A percentile compares a stretch with the other conserved stretches of the same genome.
Conservation (phyloP, 2,329 filamentous ascomycete species). For the Rasamsonia emersonii region DNA sequence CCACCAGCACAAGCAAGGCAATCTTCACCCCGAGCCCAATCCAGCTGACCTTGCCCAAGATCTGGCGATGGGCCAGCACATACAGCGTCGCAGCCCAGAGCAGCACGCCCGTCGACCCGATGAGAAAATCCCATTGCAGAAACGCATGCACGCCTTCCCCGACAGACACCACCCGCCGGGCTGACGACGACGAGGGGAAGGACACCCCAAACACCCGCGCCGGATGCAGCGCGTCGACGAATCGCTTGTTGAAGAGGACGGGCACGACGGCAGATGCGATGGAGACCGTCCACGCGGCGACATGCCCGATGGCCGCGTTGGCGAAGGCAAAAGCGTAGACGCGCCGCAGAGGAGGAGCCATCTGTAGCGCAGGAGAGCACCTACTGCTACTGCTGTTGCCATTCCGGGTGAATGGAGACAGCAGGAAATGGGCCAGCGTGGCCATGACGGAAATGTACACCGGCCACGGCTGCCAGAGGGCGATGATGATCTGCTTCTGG, state of each 20-base stretch:
- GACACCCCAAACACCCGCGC: slow-evolving; percentile 27
- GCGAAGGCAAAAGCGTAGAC: slow-evolving; percentile 35
- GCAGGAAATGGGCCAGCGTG: slow-evolving; percentile 18
- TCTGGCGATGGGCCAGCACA: slow-evolving; percentile 18
- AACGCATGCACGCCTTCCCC: slow-evolving; percentile 38
- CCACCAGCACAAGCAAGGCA: slow-evolving; percentile 24
- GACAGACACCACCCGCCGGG: slow-evolving; percentile 22
- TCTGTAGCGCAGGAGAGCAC: not conserved
- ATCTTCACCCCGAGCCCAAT: slow-evolving; percentile 26
- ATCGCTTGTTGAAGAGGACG: slow-evolving; percentile 22
- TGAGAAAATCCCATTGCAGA: slow-evolving; percentile 42
- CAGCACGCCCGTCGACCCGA: slow-evolving; percentile 34
- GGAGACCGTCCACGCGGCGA: slow-evolving; percentile 34
- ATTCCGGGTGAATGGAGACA: no score
- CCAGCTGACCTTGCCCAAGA: slow-evolving; percentile 18
- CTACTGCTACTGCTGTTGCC: no score
- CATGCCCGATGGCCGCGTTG: slow-evolving; percentile 32
- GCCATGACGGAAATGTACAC: slow-evolving; percentile 37
- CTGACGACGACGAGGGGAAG: slow-evolving; percentile 24
- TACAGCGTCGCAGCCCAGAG: slow-evolving; percentile 39
- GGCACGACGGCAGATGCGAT: slow-evolving; percentile 30
- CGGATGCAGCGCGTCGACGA: slow-evolving; percentile 29
- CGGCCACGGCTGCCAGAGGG: slow-evolving; percentile 45
- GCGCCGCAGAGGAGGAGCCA: slow-evolving; percentile 22
- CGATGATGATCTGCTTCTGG: slow-evolving; percentile 41